A percentile compares a stretch with the other conserved stretches of the same genome.
Conservation (phyloP, 371 early-diverging fungal genomes). For the Syncephalis plumigaleata region DNA sequence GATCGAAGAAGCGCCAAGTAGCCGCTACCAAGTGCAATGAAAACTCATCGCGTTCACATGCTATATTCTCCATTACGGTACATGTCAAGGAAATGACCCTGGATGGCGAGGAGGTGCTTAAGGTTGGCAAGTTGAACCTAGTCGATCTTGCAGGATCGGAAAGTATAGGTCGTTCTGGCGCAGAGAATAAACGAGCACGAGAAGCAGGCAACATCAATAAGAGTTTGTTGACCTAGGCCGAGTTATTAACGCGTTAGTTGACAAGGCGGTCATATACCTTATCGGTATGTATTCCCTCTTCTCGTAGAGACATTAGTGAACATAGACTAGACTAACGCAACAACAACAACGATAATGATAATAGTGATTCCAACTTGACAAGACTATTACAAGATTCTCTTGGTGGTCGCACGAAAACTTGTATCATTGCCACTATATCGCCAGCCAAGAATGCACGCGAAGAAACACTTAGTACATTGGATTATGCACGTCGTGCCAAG, state of each 20-base stretch:
- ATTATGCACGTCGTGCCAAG: constrained; percentile 91
- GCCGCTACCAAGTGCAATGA: constrained; percentile 86
- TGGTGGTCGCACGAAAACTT: constrained; percentile 84
- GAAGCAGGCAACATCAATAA: constrained; percentile 89
- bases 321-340: constrained; percentile 3
- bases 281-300: constrained; percentile 24
- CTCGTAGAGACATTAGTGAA: not conserved
- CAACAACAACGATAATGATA: not conserved
- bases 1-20: constrained; percentile 57
- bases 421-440: constrained; percentile 89
- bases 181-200: constrained; percentile 65
- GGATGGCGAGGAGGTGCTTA: constrained; percentile 65
- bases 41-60: constrained; percentile 84
- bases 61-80: constrained; percentile 80
- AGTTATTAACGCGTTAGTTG: constrained; percentile 82
- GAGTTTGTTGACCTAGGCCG: constrained; percentile 83
- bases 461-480: constrained; percentile 83
- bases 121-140: constrained; percentile 83
- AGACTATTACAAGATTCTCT: constrained; percentile 90
- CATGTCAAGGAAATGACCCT: constrained; percentile 58
- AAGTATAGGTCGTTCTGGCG: constrained; percentile 80
- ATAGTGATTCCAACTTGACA: constrained; percentile 85
- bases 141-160: constrained; percentile 98
- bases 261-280: constrained; percentile 75
- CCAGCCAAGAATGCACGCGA: constrained; percentile 59